Percentiles rank a stretch among this genome's conserved stretches.
phyloP scores from a whole-genome alignment of 306 rosid genomes.

The Prunus persica region DNA sequence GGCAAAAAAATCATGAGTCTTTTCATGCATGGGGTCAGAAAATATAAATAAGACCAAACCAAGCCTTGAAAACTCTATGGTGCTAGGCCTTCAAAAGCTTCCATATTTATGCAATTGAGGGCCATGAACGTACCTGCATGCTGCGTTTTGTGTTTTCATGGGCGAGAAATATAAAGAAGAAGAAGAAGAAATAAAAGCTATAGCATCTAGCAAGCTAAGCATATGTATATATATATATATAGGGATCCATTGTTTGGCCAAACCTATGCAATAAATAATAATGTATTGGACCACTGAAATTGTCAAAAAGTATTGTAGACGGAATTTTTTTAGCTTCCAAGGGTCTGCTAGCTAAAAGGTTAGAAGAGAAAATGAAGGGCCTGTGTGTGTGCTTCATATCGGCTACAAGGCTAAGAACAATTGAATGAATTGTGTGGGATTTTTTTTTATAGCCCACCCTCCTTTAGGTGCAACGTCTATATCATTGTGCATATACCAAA shows the following conservation, averaged over 20 bases:
- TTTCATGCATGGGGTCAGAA: too few species aligned
- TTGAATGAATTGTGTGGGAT: background rate
- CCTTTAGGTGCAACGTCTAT: background rate
- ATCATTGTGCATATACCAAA: background rate
- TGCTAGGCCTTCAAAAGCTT: too few species aligned
- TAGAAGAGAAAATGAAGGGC: conserved; percentile 20
- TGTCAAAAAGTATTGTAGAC: background rate
- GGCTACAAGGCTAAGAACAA: background rate
- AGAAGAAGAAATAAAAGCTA: too few species aligned
- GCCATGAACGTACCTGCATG: background rate
- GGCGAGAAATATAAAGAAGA: background rate
- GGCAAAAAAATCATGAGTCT: too few species aligned
- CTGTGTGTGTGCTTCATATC: background rate
- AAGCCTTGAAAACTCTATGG: too few species aligned
- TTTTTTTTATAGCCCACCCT: background rate
- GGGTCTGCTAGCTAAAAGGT: background rate
- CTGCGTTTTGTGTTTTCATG: background rate
- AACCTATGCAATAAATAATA: background rate
- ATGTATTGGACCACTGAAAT: background rate
- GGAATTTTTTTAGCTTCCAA: background rate
- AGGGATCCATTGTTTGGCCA: background rate
- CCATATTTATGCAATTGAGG: background rate
- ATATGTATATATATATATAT: background rate
- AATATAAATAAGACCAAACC: too few species aligned
- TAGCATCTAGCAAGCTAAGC: too few species aligned